Evolutionary conservation across 2,329 filamentous ascomycete species (phyloP), one percentile per base, ranked within the genome.

Genomic region (Exophiala oligosperma): DNA sequence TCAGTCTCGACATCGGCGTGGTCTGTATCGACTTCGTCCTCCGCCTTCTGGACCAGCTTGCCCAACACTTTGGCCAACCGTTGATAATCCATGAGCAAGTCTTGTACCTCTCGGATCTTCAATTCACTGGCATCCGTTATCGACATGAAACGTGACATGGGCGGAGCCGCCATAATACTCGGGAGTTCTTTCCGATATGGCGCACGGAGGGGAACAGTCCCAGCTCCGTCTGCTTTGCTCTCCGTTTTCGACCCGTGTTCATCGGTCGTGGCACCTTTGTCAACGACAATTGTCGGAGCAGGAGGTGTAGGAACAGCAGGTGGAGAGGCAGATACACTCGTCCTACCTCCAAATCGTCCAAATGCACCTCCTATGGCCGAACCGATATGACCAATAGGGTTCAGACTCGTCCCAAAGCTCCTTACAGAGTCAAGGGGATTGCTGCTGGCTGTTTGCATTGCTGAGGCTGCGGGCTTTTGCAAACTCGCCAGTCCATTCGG

Each of bases 351-450:
- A 44, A 63, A 64, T 40, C 64, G 71, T 26, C 90, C 89, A 67
- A 96, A 93, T 70, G 94, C 91, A 35, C 86, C 81, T 7, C 88
- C 85, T 47, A 66, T 60, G 21, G 64, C 65, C 23, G 64, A 64
- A 3, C 63, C 63, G 52, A 96, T 83, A 52, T 91, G 84, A 46
- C 86, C 90, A 71, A 96, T 87, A 2, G 91, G 91, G 67, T 96
- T 96, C 35, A 96, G 78, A 0, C 88, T 87, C 71, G 83, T 94
- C 38, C 91, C 87, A 60, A 96, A 81, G 70, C 84, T 93, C 54
- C 90, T 86, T 78, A 96, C 87, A 11, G 90, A 91, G 63, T 95
- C 91, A 1, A 95, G 83, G 11, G 89, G 86, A 60, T 82, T 83
- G 52, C 69, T 64, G 7, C 62, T 65, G 6, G 69, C 66, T 60